A percentile compares a stretch with the other conserved stretches of the same genome.
Evolutionary conservation across 352 stramenopile genomes (phyloP).

Genomic region (Peronospora farinosa): DNA sequence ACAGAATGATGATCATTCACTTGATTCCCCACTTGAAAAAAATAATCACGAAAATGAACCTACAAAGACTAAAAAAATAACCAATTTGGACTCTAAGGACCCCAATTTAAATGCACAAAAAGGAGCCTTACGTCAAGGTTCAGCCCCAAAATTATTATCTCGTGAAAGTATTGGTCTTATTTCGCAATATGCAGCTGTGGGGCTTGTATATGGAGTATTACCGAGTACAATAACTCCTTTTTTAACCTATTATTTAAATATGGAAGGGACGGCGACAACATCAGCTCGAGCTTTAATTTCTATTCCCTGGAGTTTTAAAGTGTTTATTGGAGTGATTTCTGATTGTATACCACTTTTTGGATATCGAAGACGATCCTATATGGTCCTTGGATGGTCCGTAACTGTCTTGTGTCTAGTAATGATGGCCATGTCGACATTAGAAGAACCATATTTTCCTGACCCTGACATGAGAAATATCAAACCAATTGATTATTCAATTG

Average conservation of each 20-base stretch:
- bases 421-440: constrained; percentile 32
- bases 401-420: constrained; percentile 30
- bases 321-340: constrained; percentile 47
- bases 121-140: constrained; percentile 33
- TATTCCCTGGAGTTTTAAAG: constrained; percentile 52
- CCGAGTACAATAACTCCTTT: constrained; percentile 47
- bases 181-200: constrained; percentile 43
- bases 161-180: constrained; percentile 35
- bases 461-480: constrained; percentile 29
- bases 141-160: constrained; percentile 27
- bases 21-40: neutral
- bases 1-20: constrained; percentile 19
- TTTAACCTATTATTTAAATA: constrained; percentile 46
- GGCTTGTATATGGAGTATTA: constrained; percentile 34
- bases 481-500: constrained; percentile 24
- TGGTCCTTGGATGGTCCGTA: constrained; percentile 45
- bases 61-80: constrained; percentile 5
- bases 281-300: constrained; percentile 36
- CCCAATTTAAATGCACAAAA: neutral
- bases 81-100: constrained; percentile 5
- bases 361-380: constrained; percentile 46
- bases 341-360: constrained; percentile 48
- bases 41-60: neutral
- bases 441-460: constrained; percentile 37
- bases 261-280: constrained; percentile 36